Evolutionary conservation across 441 rosid genomes (phyloP).

Genomic region (Eutrema salsugineum): DNA sequence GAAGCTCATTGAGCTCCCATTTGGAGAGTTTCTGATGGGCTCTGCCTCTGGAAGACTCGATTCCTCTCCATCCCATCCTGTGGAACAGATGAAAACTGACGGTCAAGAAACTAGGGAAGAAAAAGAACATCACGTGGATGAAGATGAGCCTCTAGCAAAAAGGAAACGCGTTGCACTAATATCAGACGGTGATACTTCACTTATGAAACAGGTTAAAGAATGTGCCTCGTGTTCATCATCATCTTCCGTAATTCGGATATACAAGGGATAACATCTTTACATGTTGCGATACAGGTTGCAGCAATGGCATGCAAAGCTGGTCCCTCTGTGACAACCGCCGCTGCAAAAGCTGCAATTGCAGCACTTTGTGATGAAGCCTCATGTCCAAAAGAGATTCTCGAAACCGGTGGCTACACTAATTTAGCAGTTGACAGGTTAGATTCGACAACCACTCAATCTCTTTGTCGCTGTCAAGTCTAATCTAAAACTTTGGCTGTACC

Average conservation of each 20-base stretch:
- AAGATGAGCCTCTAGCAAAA: constrained; percentile 56
- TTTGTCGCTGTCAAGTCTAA: not conserved
- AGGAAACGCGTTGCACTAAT: constrained; percentile 38
- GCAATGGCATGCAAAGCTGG: constrained; percentile 59
- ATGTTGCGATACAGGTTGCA: constrained; percentile 48
- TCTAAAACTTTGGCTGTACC: not conserved
- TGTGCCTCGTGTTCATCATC: not conserved
- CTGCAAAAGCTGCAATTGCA: constrained; percentile 75
- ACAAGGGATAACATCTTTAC: not conserved
- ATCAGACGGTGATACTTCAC: constrained; percentile 49
- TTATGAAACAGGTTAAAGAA: constrained; percentile 58
- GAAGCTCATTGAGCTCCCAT: constrained; percentile 85
- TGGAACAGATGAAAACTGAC: constrained; percentile 28
- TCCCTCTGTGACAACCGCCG: constrained; percentile 65
- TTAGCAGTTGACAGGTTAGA: constrained; percentile 41
- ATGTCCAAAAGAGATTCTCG: constrained; percentile 67
- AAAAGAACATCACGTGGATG: constrained; percentile 42
- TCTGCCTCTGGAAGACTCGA: constrained; percentile 43
- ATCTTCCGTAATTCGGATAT: not conserved
- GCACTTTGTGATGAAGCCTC: constrained; percentile 74
- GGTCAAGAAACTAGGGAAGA: constrained; percentile 34
- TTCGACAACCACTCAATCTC: not conserved
- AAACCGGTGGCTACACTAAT: constrained; percentile 29
- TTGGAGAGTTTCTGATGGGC: constrained; percentile 63
- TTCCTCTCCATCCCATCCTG: constrained; percentile 36